Conservation (phyloP, 2,329 filamentous ascomycete genomes). For the Cytospora paraplurivora region DNA sequence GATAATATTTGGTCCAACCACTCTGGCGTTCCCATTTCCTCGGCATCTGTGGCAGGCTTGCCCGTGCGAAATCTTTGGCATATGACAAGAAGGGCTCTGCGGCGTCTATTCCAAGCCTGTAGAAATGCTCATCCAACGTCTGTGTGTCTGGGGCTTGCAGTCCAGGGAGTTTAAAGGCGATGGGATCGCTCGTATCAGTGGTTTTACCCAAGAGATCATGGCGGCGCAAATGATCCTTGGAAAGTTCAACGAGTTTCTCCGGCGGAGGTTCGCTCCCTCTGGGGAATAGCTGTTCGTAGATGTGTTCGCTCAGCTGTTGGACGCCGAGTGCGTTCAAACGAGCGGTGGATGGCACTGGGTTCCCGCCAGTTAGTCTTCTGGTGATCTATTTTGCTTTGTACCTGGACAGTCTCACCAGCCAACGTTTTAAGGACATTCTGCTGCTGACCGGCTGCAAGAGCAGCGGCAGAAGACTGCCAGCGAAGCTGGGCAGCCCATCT, state of each 20-base stretch:
- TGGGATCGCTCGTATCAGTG: constrained; percentile 71
- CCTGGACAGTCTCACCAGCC: constrained; percentile 42
- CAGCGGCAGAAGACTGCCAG: constrained; percentile 44
- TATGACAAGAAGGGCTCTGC: constrained; percentile 79
- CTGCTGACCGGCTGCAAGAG: constrained; percentile 25
- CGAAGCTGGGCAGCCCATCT: constrained; percentile 44
- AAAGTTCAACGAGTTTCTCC: constrained; percentile 73
- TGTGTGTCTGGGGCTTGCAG: constrained; percentile 63
- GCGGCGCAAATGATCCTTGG: constrained; percentile 77
- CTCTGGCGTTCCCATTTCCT: constrained; percentile 75
- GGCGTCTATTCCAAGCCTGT: constrained; percentile 81
- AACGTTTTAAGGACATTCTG: constrained; percentile 37
- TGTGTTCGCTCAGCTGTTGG: constrained; percentile 83
- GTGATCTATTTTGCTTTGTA: constrained; percentile 12
- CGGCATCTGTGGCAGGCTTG: constrained; percentile 60
- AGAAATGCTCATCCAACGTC: constrained; percentile 91
- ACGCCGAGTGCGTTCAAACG: constrained; percentile 93
- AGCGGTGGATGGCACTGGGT: constrained; percentile 54
- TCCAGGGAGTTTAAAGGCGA: constrained; percentile 82
- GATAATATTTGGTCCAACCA: constrained; percentile 93
- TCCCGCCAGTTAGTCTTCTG: constrained; percentile 28
- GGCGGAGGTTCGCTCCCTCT: constrained; percentile 58
- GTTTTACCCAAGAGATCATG: constrained; percentile 93
- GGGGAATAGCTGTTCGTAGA: constrained; percentile 83
- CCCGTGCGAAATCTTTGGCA: constrained; percentile 73